phyloP scores from a whole-genome alignment of 805 yeast species.

The Komagataella pastoris region DNA sequence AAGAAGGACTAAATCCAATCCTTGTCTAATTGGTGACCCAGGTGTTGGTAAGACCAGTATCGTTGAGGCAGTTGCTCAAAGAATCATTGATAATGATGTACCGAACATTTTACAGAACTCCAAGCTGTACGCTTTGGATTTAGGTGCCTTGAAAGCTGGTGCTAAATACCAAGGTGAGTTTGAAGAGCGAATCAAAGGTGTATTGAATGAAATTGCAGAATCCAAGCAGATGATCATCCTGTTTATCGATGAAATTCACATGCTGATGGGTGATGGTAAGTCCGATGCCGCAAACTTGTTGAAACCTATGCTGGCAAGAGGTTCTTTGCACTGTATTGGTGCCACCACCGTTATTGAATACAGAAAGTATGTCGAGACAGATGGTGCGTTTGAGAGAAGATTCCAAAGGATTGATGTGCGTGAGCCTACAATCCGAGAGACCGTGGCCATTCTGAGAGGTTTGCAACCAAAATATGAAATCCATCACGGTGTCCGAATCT shows the following conservation, averaged over 20 bases:
- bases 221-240: constrained; percentile 76
- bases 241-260: constrained; percentile 95
- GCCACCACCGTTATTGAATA: constrained; percentile 95
- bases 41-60: constrained; percentile 99
- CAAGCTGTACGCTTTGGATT: constrained; percentile 74
- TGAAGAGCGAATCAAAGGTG: constrained; percentile 96
- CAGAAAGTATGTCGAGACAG: constrained; percentile 84
- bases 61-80: constrained; percentile 97
- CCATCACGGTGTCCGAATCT: constrained; percentile 93
- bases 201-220: constrained; percentile 83
- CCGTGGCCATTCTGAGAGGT: constrained; percentile 94
- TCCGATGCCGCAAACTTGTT: constrained; percentile 92
- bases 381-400: constrained; percentile 97
- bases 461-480: constrained; percentile 90
- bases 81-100: constrained; percentile 91
- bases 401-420: constrained; percentile 95
- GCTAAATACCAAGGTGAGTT: constrained; percentile 98
- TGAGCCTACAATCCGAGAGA: constrained; percentile 85
- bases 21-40: constrained; percentile 95
- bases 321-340: constrained; percentile 93
- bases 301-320: constrained; percentile 96
- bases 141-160: constrained; percentile 97
- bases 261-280: constrained; percentile 99
- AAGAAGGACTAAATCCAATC: constrained; percentile 95
- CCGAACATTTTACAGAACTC: constrained; percentile 78